These are phyloP conservation scores for Nitzschia sp. DNA, from an alignment of 108 stramenopile genomes.

Conservation along the genomic window DNA sequence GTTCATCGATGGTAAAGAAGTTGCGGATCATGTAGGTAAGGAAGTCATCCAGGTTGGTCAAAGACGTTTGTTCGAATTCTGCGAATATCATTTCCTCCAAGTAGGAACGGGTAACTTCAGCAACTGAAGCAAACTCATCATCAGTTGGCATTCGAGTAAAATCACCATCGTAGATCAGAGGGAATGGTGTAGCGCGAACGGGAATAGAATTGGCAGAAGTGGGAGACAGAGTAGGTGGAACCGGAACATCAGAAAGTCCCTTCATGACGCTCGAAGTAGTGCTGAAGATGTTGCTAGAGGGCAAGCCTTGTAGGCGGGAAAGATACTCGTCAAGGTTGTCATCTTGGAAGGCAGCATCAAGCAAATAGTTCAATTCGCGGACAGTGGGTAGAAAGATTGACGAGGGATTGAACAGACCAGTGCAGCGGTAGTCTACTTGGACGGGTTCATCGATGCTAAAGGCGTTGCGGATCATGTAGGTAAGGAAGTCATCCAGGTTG, in stretches of 20 bases:
- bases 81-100: constrained; percentile 28
- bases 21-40: constrained; percentile 28
- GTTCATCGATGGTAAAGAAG: constrained; percentile 15
- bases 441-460: neutral
- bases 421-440: constrained; percentile 18
- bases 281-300: constrained; percentile 14
- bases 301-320: constrained; percentile 6
- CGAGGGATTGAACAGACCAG: constrained; percentile 19
- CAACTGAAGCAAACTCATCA: constrained; percentile 17
- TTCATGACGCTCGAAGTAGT: constrained; percentile 2
- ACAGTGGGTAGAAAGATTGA: constrained; percentile 13
- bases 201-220: constrained; percentile 34
- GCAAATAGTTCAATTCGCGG: constrained; percentile 18
- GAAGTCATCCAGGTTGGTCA: constrained; percentile 36
- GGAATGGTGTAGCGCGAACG: constrained; percentile 21
- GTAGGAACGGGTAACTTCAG: constrained; percentile 26
- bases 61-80: constrained; percentile 25
- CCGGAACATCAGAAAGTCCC: constrained; percentile 9
- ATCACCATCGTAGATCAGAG: constrained; percentile 22
- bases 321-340: constrained; percentile 21
- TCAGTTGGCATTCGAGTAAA: constrained; percentile 10
- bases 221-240: constrained; percentile 29
- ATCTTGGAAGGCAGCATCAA: constrained; percentile 29
- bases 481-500: constrained; percentile 19
- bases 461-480: constrained; percentile 2